Base-by-base conservation (phyloP, 768 basidiomycete species). In the Termitomyces sp. region DNA sequence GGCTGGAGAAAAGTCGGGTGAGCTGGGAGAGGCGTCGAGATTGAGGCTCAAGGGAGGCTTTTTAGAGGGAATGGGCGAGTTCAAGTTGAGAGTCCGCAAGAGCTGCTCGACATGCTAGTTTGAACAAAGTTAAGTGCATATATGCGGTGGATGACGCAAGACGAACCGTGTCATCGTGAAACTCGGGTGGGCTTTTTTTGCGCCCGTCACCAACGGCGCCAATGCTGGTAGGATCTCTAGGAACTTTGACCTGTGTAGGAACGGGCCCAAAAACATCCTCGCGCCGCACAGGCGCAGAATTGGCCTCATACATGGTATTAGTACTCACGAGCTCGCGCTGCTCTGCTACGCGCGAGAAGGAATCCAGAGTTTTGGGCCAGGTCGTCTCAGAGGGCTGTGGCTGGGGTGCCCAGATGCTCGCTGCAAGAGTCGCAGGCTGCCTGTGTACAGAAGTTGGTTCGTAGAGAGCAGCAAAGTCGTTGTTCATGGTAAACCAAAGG, bases 371-470 rank as follows among this genome's bases (percentile, higher is more conserved):
- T 59, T 77, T 78, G 22, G 88, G 86, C 90, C 90, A 92, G 13
- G 83, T 79, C 5, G 76, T 66, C 20, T 86, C 86, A 16, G 81
- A 78, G 5, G 81, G 81, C 68, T 86, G 88, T 3, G 88, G 87
- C 67, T 87, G 88, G 8, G 90, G 90, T 0, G 90, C 90, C 90
- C 90, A 92, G 60, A 92, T 92, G 52, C 88, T 90, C 14, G 77
- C 78, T 56, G 74, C 64, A 48, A 77, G 74, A 7, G 77, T 76
- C 40, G 73, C 65, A 13, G 70, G 66, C 57, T 74, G 75, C 26
- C 80, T 57, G 24, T 57, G 63, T 22, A 50, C 60, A 7, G 75
- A 76, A 63, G 51, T n/a, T 57, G 71, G 69, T 48, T 79, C 72
- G 52, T 76, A 73, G 50, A 71, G 59, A 60, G 73, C 70, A 47